Conservation (phyloP, 1,284 basidiomycete species). For the Tilletia indica region DNA sequence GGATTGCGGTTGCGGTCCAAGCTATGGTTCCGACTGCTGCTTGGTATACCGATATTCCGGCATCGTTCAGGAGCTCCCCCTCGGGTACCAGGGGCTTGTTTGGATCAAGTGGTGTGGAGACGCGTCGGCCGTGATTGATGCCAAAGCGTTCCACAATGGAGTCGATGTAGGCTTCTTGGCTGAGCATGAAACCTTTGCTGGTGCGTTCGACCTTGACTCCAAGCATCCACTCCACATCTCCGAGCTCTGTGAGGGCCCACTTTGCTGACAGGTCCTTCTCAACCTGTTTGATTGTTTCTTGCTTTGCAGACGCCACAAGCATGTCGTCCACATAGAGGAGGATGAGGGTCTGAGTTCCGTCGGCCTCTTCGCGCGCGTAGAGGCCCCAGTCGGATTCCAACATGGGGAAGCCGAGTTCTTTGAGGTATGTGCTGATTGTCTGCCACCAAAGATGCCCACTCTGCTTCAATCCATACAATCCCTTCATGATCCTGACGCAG, state of each 20-base stretch:
- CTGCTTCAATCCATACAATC: constrained; percentile 7
- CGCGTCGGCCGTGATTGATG: not conserved
- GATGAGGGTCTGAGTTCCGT: not conserved
- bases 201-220: not conserved
- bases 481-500: not conserved
- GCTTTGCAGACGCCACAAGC: not conserved
- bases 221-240: not conserved
- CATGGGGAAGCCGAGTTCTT: not conserved
- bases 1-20: not conserved
- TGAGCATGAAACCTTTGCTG: not conserved
- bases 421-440: not conserved
- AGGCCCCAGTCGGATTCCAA: constrained; percentile 1
- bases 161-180: not conserved
- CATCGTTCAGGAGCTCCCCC: not conserved
- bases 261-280: not conserved
- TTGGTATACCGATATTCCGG: not conserved
- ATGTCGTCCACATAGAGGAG: constrained; percentile 11
- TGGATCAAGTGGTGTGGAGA: not conserved
- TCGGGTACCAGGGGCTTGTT: not conserved
- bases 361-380: not conserved
- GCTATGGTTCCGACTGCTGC: not conserved
- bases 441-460: not conserved
- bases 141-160: not conserved
- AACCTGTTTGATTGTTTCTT: not conserved
- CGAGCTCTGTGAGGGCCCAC: constrained; percentile 2